Percentiles rank a stretch among this genome's conserved stretches.
These are phyloP conservation scores for Cercospora sp. DNA, from an alignment of 2,329 filamentous ascomycete species.

Conservation along the genomic window DNA sequence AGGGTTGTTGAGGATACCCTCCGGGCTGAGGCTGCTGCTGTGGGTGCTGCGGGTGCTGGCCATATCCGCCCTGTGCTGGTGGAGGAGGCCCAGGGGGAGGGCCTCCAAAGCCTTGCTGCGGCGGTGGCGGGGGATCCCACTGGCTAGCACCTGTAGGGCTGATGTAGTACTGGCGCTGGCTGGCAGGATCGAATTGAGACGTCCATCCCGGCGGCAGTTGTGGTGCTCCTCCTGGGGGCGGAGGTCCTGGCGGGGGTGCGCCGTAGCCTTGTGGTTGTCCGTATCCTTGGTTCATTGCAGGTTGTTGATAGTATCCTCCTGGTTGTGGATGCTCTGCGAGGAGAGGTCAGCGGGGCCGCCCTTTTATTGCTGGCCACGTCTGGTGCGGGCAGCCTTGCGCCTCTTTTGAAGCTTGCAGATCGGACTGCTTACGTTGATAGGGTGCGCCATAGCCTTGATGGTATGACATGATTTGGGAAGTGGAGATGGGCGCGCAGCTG, in stretches of 20 bases:
- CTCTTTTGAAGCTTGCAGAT: background rate
- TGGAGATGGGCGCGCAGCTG: background rate
- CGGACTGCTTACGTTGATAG: slow-evolving; percentile 24
- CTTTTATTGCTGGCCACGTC: slow-evolving; percentile 13
- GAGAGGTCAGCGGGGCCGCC: slow-evolving; percentile 14
- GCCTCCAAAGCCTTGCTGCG: slow-evolving; percentile 23
- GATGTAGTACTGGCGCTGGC: slow-evolving; percentile 20
- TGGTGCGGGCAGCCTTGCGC: slow-evolving; percentile 13
- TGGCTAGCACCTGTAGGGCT: slow-evolving; percentile 19
- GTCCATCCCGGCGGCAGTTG: slow-evolving; percentile 22
- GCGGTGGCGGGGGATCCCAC: slow-evolving; percentile 24
- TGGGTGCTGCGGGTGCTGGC: slow-evolving; percentile 22
- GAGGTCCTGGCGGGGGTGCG: slow-evolving; percentile 25
- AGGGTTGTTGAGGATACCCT: slow-evolving; percentile 21
- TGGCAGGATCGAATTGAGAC: slow-evolving; percentile 19
- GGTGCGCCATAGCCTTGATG: slow-evolving; percentile 20
- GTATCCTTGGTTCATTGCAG: slow-evolving; percentile 22
- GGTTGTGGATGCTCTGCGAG: slow-evolving; percentile 23
- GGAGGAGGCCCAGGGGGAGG: slow-evolving; percentile 30
- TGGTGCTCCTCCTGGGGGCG: slow-evolving; percentile 16
- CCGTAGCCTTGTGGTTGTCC: slow-evolving; percentile 21
- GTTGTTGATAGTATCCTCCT: slow-evolving; percentile 22
- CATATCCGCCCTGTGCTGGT: slow-evolving; percentile 25
- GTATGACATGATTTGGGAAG: slow-evolving; percentile 13
- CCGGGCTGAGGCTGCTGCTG: slow-evolving; percentile 16